Evolutionary conservation across 805 yeast genomes (phyloP), one percentile per base, ranked within the genome.

Genomic region (Suhomyces emberorum): DNA sequence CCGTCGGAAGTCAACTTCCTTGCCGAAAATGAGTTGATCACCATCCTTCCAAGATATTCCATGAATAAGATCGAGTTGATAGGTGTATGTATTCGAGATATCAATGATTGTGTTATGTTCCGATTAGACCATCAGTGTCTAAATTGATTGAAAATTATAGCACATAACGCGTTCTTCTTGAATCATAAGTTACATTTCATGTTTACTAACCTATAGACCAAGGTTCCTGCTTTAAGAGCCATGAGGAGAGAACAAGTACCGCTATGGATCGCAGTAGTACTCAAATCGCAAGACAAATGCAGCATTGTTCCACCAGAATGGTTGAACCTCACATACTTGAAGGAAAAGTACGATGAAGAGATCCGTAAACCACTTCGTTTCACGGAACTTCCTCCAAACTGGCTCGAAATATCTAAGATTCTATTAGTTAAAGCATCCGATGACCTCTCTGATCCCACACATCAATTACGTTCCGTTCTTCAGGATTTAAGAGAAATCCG

Each of bases 401-500:
- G 98, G 98, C 65, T 88, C 15, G 95, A 91, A 34, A 54, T 83
- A 1, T 76, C 91, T 3, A 85, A 83, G 47, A 70, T 83, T 9
- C 62, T 91, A 32, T 68, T 91, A 4, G 69, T 74, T 10, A 69
- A 69, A 28, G 95, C 96, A 2, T 49, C 82, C 0, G 95, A 89
- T 48, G 98, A 93, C 57, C 65, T 88, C 36, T 63, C 69, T 10
- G 91, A 83, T 42, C 81, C 88, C 1, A 72, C 84, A 0, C 85
- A 84, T 49, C 81, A 74, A 39, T 59, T 91, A 17, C 65, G 93
- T 32, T 74, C 85, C 2, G 57, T 79, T 11, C 64, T 91, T 3
- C 95, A 88, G 50, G 97, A 91, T 50, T 65, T 93, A 35, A 70
- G 93, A 27, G 98, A 93, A 61, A 70, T 88, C 4, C 68, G 98